Evolutionary conservation across 225 moss, liverwort and hornwort species (phyloP), one percentile per base, ranked within the genome.

Genomic region (Bryum argenteum): DNA sequence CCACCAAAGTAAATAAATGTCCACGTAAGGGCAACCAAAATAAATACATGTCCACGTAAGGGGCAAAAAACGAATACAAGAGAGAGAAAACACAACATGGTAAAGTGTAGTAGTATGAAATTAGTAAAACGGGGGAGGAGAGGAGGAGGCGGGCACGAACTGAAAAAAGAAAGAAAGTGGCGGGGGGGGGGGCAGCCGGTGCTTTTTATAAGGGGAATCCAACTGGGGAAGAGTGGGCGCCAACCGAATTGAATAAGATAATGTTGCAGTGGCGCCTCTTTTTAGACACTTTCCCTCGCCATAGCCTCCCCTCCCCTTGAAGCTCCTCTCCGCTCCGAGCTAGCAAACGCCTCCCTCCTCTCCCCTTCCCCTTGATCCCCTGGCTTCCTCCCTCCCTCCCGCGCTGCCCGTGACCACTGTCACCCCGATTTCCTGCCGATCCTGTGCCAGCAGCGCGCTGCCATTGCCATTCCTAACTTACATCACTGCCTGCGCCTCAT

Each of bases 351-450:
- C n/a, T n/a, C n/a, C n/a, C n/a, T n/a, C 16, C 48, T 15, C 48
- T 4, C 47, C 16, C 5, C 12, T 13, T 13, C 14, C 47, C 12
- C 12, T 4, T 1, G 6, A 7, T 8, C 10, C 14, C 16, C 47
- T 16, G 0, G 12, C 43, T 48, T 16, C 48, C 40, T 22, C 71
- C n/a, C 71, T 76, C 72, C 80, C 80, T 55, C 76, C 72, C 75
- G 41, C 43, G 48, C 67, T 71, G 40, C 80, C 58, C 74, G 63
- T 42, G 63, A 51, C 59, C 65, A 42, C 74, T 77, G 73, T 37
- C 77, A 77, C 73, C 73, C 77, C 65, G 77, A 81, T 81, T 65
- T 77, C 41, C 81, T 78, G 70, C 81, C 54, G 81, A 81, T 81
- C 70, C 77, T 45, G 73, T 69, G 64, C 42, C 41, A 69, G 77